Base-by-base conservation (phyloP, 345 rosid species). In the Cochlearia excelsa region DNA sequence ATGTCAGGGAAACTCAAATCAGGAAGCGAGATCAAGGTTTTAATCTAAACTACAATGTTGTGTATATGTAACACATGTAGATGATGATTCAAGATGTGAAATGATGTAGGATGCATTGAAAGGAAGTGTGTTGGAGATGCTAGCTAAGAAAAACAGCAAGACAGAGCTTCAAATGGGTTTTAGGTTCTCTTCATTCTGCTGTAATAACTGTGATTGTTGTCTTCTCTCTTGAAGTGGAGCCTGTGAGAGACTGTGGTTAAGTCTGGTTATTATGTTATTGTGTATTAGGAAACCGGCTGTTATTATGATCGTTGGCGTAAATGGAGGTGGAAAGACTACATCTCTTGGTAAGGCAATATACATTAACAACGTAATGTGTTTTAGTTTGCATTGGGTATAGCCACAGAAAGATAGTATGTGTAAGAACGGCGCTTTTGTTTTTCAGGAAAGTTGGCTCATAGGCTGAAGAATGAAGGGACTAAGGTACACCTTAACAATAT, bases 241-340 rank as follows among this genome's bases (percentile, higher is more conserved):
- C 27, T 48, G 38, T 44, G 51, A 2, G 26, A 44, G 35, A 50
- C 9, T 66, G 45, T 57, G 47, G 37, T 68, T 46, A 35, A 76
- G 56, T 37, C 31, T 35, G 26, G 8, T 58, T 51, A 2, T 16
- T 37, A 39, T 54, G 54, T 0, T 31, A 7, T 58, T 46, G 33
- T 63, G 61, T 58, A 64, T 72, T 65, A 88, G 97, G 81, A 93
- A 86, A 77, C 99, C 99, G 2, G 95, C 97, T 69, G 94, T 89
- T 33, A 52, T 85, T 38, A 81, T 89, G 85, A 78, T 87, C 6
- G 97, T 87, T 67, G 97, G 97, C 4, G 97, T 86, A 11, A 85
- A 89, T 54, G 99, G 99, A 69, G 95, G 99, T 51, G 97, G 97
- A 53, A 93, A 93, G 80, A 93, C 99, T 4, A 86, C 99, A 7